Evolutionary conservation across 805 yeast species (phyloP).

Genomic region (Kurtzmaniella fragi): DNA sequence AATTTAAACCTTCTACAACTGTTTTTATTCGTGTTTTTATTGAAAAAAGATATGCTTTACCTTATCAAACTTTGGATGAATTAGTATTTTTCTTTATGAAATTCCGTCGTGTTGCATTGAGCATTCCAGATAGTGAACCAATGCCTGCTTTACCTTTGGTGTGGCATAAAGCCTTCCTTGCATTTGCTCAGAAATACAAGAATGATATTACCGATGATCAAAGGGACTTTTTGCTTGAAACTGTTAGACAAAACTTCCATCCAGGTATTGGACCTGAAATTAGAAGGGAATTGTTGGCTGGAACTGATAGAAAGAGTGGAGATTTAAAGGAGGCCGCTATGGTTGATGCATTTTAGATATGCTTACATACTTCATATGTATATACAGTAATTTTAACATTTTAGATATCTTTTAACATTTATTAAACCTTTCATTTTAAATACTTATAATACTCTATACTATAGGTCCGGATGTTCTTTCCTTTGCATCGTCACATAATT

Average conservation of each 20-base stretch:
- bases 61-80: constrained; percentile 93
- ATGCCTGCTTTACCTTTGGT: constrained; percentile 80
- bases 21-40: constrained; percentile 84
- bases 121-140: constrained; percentile 32
- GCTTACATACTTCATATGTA: neutral
- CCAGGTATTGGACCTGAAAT: constrained; percentile 89
- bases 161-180: constrained; percentile 95
- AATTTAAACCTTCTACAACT: constrained; percentile 83
- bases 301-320: constrained; percentile 54
- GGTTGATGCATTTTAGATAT: constrained; percentile 31
- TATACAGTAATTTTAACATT: constrained; percentile 1
- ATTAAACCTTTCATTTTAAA: no score
- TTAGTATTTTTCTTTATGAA: constrained; percentile 91
- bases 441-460: neutral
- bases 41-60: constrained; percentile 94
- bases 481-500: constrained; percentile 34
- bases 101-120: constrained; percentile 62
- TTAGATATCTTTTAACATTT: constrained; percentile 4
- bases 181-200: constrained; percentile 93
- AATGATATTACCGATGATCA: constrained; percentile 99
- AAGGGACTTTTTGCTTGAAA: constrained; percentile 87
- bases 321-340: constrained; percentile 28
- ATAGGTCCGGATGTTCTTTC: constrained; percentile 23
- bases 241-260: constrained; percentile 86
- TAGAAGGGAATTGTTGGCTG: constrained; percentile 88